Evolutionary conservation across 805 yeast species (phyloP).

Genomic region (Nakazawaea wickerhamii): DNA sequence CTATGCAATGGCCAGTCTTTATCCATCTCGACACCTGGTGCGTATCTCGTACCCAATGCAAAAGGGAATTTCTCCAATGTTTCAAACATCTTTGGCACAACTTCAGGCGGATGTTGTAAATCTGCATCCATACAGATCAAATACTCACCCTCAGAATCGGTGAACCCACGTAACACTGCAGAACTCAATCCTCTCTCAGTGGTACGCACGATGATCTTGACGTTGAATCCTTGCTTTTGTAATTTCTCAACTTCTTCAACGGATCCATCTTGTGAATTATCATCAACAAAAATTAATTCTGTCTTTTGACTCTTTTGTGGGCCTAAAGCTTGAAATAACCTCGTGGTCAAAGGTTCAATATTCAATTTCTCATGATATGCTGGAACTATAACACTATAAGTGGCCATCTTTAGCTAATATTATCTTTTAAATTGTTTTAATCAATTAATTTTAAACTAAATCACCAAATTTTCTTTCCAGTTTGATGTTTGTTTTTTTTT

Average conservation of each 20-base stretch:
- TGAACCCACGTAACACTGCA: conserved; percentile 44
- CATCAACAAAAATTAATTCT: conserved; percentile 46
- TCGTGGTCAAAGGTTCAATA: conserved; percentile 42
- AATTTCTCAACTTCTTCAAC: conserved; percentile 44
- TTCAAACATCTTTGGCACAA: conserved; percentile 39
- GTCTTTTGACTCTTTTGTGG: conserved; percentile 34
- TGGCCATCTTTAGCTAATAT: too few species aligned
- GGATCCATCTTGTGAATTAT: conserved; percentile 46
- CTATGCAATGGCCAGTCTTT: conserved; percentile 49
- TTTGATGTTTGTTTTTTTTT: neutral
- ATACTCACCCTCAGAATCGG: conserved; percentile 41
- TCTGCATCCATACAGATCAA: conserved; percentile 50
- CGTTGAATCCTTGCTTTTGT: conserved; percentile 41
- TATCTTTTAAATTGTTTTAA: neutral
- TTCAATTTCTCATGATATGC: conserved; percentile 46
- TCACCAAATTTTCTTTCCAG: too few species aligned
- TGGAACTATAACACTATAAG: conserved; percentile 36
- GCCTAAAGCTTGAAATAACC: conserved; percentile 44
- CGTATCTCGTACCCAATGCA: conserved; percentile 46
- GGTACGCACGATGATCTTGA: conserved; percentile 44
- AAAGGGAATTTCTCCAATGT: conserved; percentile 36
- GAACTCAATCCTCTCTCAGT: conserved; percentile 45
- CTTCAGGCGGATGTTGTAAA: conserved; percentile 49
- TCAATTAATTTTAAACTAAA: neutral
- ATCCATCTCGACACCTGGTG: conserved; percentile 50